Evolutionary conservation across 2,329 filamentous ascomycete species (phyloP), one percentile per base, ranked within the genome.

Genomic region (Cercospora citrullina): DNA sequence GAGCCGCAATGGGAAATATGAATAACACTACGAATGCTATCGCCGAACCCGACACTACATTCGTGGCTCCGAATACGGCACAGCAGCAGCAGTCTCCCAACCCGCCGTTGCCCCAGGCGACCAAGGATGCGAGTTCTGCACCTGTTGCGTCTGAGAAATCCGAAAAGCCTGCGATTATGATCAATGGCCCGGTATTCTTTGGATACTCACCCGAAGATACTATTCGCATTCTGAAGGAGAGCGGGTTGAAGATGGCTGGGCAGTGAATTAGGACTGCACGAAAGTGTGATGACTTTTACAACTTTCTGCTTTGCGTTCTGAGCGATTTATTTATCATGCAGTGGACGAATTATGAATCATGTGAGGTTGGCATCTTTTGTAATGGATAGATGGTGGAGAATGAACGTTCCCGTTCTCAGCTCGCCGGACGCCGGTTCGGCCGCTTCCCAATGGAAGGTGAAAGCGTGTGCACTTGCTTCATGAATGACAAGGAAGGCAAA

Each of bases 121-220:
- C 26, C 30, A 66, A 65, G n/a, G 58, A 48, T 57, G 8, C 51
- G 28, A n/a, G 51, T 5, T 14, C 62, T 28, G 51, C 51, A 30
- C 33, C 33, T 14, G 31, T 10, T 16, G 8, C 48, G 28, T 3
- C 30, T 16, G 53, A 31, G 18, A 33, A 42, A 8, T 23, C 28
- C n/a, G 33, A 28, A 39, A 26, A 64, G 9, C 87, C 91, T 9
- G 90, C 91, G 73, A 91, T 97, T 87, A 84, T 96, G 0, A 97
- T 97, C 76, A 96, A 92, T 8, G 94, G 94, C 0, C 94, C 94
- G 0, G 93, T 97, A 0, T 97, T 97, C 76, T 92, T 98, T 74
- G 94, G 94, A 0, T 97, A 97, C 75, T 89, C 90, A 9, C 87
- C 93, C 69, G 92, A 96, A 68, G 90, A 96, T 77, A 91, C 92